phyloP scores from a whole-genome alignment of 2,329 filamentous ascomycete genomes.

The Pseudocercospora eumusae region DNA sequence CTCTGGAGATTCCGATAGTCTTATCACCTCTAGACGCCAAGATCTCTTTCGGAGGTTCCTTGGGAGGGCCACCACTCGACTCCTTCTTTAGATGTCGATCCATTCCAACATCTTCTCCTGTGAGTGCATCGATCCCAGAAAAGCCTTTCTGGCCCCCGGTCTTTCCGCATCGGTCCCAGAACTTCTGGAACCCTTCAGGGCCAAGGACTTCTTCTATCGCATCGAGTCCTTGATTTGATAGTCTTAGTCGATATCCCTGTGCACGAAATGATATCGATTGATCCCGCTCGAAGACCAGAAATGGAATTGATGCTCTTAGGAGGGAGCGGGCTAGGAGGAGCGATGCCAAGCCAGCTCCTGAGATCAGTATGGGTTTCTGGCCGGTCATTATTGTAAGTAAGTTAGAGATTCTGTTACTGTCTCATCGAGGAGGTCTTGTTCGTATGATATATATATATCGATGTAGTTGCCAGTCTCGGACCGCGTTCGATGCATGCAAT shows the following conservation, averaged over 20 bases:
- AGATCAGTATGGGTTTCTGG: slow-evolving; percentile 47
- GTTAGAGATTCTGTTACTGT: neutral
- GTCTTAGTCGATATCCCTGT: slow-evolving; percentile 63
- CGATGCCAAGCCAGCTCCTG: slow-evolving; percentile 45
- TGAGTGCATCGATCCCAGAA: slow-evolving; percentile 54
- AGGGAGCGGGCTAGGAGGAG: slow-evolving; percentile 45
- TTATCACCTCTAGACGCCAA: slow-evolving; percentile 59
- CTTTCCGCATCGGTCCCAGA: slow-evolving; percentile 62
- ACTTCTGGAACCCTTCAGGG: slow-evolving; percentile 49
- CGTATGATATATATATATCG: neutral
- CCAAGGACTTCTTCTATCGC: slow-evolving; percentile 58
- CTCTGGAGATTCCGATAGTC: slow-evolving; percentile 62
- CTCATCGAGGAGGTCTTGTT: neutral
- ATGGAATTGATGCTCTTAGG: slow-evolving; percentile 41
- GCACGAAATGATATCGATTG: slow-evolving; percentile 57
- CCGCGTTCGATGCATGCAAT: neutral
- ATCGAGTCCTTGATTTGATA: slow-evolving; percentile 59
- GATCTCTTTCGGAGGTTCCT: slow-evolving; percentile 24
- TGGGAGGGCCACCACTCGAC: slow-evolving; percentile 31
- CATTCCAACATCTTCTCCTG: slow-evolving; percentile 45
- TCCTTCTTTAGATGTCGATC: slow-evolving; percentile 18
- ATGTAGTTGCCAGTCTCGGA: neutral
- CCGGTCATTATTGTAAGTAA: neutral
- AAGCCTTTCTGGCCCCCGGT: slow-evolving; percentile 59
- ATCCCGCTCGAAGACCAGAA: slow-evolving; percentile 48